Percentiles rank a stretch among this genome's conserved stretches.
Evolutionary conservation across 257 asterid species (phyloP).

Genomic region (Striga asiatica): DNA sequence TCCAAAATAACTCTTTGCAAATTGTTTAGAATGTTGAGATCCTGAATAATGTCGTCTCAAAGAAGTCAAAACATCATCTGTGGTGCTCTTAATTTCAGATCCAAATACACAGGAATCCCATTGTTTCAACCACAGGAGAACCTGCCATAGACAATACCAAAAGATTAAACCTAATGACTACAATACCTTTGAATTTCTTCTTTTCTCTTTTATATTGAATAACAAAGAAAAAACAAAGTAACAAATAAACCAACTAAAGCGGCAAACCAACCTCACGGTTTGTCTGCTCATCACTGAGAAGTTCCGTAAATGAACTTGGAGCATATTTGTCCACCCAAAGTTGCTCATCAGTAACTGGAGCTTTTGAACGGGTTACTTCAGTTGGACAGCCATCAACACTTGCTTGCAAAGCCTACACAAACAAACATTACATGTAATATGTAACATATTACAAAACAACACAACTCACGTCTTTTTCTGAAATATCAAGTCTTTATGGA

Average conservation of each 20-base stretch:
- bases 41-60: conserved; percentile 73
- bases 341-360: conserved; percentile 40
- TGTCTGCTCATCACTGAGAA: conserved; percentile 93
- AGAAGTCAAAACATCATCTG: conserved; percentile 72
- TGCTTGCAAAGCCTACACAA: conserved; percentile 64
- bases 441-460: neutral
- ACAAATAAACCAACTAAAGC: conserved; percentile 13
- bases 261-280: conserved; percentile 74
- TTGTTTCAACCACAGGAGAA: conserved; percentile 91
- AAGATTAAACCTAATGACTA: conserved; percentile 5
- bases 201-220: neutral
- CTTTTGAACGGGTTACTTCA: conserved; percentile 29
- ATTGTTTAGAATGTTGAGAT: conserved; percentile 43
- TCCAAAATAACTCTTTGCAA: conserved; percentile 31
- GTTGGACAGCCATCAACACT: conserved; percentile 41
- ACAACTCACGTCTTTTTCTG: neutral
- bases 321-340: conserved; percentile 99
- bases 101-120: conserved; percentile 98
- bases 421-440: neutral
- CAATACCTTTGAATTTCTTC: neutral
- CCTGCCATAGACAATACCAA: conserved; percentile 41
- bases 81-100: conserved; percentile 77
- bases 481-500: neutral
- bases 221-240: conserved; percentile 11
- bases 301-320: conserved; percentile 93